These are phyloP conservation scores for Penicillium angulare DNA, from an alignment of 495 filamentous ascomycete species.

Conservation along the genomic window DNA sequence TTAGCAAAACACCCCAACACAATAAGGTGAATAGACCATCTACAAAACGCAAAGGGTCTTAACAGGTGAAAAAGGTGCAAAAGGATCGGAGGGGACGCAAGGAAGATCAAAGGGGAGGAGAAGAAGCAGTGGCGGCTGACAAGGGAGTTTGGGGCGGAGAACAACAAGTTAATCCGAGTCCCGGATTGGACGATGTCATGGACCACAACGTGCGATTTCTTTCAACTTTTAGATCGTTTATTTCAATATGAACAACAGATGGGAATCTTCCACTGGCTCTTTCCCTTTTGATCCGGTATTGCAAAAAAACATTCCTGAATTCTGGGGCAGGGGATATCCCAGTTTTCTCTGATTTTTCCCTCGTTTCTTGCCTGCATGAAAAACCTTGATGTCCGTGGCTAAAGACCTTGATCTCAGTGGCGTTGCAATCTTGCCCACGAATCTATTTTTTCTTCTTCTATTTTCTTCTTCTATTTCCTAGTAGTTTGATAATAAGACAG, in stretches of 20 bases:
- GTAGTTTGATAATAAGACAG: too few species aligned
- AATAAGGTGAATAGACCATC: conserved; percentile 28
- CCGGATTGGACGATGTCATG: conserved; percentile 27
- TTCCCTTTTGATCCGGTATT: not conserved
- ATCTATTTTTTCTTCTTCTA: not conserved
- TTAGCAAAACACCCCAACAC: conserved; percentile 24
- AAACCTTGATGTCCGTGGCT: too few species aligned
- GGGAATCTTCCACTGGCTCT: not conserved
- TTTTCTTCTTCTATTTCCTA: not conserved
- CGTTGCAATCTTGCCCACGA: not conserved
- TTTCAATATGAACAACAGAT: not conserved
- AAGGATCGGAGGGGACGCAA: conserved; percentile 17
- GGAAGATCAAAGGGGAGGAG: conserved; percentile 23
- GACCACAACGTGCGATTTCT: conserved; percentile 3
- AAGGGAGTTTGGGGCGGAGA: conserved; percentile 40
- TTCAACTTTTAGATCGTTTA: not conserved
- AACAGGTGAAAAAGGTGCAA: not conserved
- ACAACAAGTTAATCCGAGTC: conserved; percentile 31
- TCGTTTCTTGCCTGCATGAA: too few species aligned
- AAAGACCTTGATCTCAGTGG: too few species aligned
- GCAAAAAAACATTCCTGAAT: not conserved
- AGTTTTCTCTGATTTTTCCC: too few species aligned
- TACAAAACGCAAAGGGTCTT: conserved; percentile 6
- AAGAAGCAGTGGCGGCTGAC: conserved; percentile 39
- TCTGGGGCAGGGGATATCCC: not conserved